A percentile compares a stretch with the other conserved stretches of the same genome.
Evolutionary conservation across 2,329 filamentous ascomycete species (phyloP).

Genomic region (Celoporthe dispersa): DNA sequence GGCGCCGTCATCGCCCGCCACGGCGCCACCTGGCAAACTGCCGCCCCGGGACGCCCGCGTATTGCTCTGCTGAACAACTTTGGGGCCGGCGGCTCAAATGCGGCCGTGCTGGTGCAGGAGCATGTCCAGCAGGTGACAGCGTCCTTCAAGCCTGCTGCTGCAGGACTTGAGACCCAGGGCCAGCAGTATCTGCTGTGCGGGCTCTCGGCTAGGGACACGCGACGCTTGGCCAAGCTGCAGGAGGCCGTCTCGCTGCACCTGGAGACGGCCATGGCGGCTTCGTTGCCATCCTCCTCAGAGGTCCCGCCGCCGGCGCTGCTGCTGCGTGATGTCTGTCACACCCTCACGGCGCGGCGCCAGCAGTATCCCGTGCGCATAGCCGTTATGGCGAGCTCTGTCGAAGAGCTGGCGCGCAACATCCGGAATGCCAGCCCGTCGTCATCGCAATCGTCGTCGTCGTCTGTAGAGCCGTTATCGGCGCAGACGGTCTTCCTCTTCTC

Average conservation of each 20-base stretch:
- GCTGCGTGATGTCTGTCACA: conserved; percentile 43
- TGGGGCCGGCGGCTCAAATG: conserved; percentile 62
- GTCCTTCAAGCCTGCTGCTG: too few species aligned
- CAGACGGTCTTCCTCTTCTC: conserved; percentile 8
- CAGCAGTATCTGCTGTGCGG: conserved; percentile 39
- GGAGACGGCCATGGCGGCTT: not conserved
- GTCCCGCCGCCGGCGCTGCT: too few species aligned
- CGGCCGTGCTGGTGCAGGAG: conserved; percentile 55
- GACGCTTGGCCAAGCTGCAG: too few species aligned
- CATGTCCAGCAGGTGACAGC: conserved; percentile 36
- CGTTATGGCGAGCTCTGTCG: conserved; percentile 37
- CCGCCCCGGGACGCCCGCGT: not conserved
- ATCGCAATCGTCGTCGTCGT: not conserved
- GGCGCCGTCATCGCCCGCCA: conserved; percentile 27
- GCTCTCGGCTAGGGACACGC: conserved; percentile 49
- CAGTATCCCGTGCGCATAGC: conserved; percentile 41
- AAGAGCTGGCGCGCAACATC: not conserved
- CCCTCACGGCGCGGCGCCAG: conserved; percentile 45
- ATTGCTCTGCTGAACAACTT: conserved; percentile 50
- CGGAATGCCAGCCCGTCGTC: too few species aligned
- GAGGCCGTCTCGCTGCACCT: too few species aligned
- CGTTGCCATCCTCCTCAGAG: conserved; percentile 34
- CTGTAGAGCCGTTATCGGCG: not conserved
- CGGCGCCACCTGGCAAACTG: not conserved
- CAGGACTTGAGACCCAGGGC: too few species aligned